Percentiles rank a stretch among this genome's conserved stretches.
phyloP scores from a whole-genome alignment of 129 eudicot genomes.

The Helianthus tuberosus region DNA sequence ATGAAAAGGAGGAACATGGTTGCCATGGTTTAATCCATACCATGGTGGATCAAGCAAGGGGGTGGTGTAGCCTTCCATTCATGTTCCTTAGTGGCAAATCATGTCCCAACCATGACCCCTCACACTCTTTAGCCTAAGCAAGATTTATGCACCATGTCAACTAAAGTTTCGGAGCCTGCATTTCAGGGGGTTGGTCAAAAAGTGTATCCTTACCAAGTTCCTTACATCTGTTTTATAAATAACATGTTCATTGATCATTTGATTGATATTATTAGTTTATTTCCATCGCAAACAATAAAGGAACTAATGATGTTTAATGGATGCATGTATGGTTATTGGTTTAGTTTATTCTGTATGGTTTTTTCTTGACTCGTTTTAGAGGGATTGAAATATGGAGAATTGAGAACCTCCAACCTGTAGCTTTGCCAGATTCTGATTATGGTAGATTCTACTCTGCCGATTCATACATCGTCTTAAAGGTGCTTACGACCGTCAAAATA shows the following conservation, averaged over 20 bases:
- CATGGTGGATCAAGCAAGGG: too few relatives aligned
- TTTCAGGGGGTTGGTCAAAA: conserved; percentile 91
- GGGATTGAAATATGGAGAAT: conserved; percentile 96
- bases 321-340: conserved; percentile 12
- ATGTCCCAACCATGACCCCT: too few relatives aligned
- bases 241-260: neutral
- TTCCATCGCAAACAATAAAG: conserved; percentile 8
- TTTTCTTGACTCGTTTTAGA: conserved; percentile 61
- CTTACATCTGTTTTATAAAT: neutral
- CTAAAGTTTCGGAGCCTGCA: conserved; percentile 92
- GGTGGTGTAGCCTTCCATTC: too few relatives aligned
- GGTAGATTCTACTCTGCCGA: conserved; percentile 84
- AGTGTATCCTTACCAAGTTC: conserved; percentile 71
- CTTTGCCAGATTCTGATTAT: conserved; percentile 70
- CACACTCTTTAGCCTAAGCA: too few relatives aligned
- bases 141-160: conserved; percentile 54
- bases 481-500: conserved; percentile 30
- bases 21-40: too few relatives aligned
- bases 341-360: conserved; percentile 18
- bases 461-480: conserved; percentile 84
- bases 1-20: too few relatives aligned
- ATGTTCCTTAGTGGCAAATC: too few relatives aligned
- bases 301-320: neutral
- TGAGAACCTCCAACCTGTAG: conserved; percentile 79
- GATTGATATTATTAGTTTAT: conserved; percentile 4